Evolutionary conservation across 805 yeast species (phyloP).

Genomic region (Yarrowia divulgata): DNA sequence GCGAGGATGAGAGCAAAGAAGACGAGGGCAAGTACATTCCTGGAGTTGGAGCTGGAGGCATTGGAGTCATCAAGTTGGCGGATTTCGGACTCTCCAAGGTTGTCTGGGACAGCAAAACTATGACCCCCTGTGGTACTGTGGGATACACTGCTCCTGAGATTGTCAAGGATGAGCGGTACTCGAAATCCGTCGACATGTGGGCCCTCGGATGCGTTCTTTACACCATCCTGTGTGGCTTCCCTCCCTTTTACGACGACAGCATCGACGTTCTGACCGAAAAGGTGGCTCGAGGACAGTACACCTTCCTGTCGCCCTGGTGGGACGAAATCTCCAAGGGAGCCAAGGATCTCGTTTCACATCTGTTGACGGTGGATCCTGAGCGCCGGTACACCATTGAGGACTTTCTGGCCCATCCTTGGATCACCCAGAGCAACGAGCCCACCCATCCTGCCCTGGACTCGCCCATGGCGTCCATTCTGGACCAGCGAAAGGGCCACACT

Average conservation of each 20-base stretch:
- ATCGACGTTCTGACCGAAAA: constrained; percentile 76
- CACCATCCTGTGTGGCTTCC: constrained; percentile 94
- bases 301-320: constrained; percentile 87
- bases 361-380: constrained; percentile 74
- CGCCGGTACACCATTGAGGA: constrained; percentile 74
- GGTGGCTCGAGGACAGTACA: constrained; percentile 79
- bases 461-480: constrained; percentile 42
- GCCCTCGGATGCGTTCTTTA: constrained; percentile 96
- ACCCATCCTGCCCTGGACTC: constrained; percentile 45
- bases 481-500: constrained; percentile 34
- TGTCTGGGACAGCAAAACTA: constrained; percentile 84
- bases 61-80: constrained; percentile 88
- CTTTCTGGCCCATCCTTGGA: constrained; percentile 80
- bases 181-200: constrained; percentile 98
- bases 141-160: constrained; percentile 99
- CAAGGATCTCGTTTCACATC: constrained; percentile 68
- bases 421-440: constrained; percentile 51
- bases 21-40: constrained; percentile 89
- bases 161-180: constrained; percentile 89
- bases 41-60: constrained; percentile 90
- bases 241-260: constrained; percentile 91
- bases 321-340: constrained; percentile 77
- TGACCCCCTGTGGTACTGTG: constrained; percentile 98
- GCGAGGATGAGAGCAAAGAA: constrained; percentile 58
- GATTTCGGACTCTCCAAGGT: constrained; percentile 96